Evolutionary conservation across 2,329 filamentous ascomycete species (phyloP).

Genomic region (Lecanicillium sp.): DNA sequence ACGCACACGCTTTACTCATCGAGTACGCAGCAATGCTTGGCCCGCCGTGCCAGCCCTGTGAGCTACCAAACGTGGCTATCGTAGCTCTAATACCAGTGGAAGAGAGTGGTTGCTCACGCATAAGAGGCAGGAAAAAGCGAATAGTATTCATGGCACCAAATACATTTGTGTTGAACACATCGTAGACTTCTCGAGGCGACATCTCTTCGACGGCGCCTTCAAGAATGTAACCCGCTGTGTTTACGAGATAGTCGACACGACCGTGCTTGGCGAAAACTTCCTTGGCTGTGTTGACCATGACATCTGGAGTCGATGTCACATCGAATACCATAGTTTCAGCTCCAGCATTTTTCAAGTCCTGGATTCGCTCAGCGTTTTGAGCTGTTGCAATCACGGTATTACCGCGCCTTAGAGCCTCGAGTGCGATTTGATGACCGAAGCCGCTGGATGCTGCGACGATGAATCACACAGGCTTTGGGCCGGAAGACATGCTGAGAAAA

Average conservation of each 20-base stretch:
- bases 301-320: too few species aligned
- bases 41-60: conserved; percentile 33
- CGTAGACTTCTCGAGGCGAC: conserved; percentile 25
- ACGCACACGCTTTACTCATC: conserved; percentile 37
- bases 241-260: conserved; percentile 38
- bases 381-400: conserved; percentile 44
- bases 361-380: conserved; percentile 29
- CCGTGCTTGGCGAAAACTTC: too few species aligned
- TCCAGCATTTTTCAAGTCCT: conserved; percentile 32
- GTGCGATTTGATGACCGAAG: conserved; percentile 37
- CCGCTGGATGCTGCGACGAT: conserved; percentile 44
- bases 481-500: too few species aligned
- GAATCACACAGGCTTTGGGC: too few species aligned
- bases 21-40: conserved; percentile 30
- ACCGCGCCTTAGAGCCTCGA: conserved; percentile 33
- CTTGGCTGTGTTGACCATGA: too few species aligned
- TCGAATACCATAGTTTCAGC: conserved; percentile 37
- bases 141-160: conserved; percentile 41
- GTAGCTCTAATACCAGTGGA: conserved; percentile 14
- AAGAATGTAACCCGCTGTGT: conserved; percentile 37
- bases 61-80: conserved; percentile 37
- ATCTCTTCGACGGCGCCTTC: conserved; percentile 33
- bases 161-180: conserved; percentile 43
- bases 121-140: conserved; percentile 36
- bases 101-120: conserved; percentile 36